Base-by-base conservation (phyloP, 2,329 filamentous ascomycete species). In the Epichloe typhina region DNA sequence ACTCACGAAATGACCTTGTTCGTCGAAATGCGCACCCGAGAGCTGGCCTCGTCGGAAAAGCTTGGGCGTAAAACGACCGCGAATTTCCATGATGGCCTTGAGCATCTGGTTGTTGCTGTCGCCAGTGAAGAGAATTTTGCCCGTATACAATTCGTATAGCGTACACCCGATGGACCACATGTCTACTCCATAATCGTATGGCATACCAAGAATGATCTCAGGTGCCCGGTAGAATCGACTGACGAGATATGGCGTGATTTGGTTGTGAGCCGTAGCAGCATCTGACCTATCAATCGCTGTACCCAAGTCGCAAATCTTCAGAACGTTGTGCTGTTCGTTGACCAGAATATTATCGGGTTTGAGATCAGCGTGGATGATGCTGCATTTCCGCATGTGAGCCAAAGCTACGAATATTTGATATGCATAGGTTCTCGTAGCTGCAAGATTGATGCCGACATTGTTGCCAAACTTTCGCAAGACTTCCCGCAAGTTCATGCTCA, bases 141-240 rank as follows among this genome's bases (percentile, higher is more conserved):
- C 93, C 0, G 93, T 97, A 71, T 95, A 97, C 40, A 98, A 75
- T 69, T 98, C 93, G 66, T 95, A 98, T 33, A 97, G 75, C 0
- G 93, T 98, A 69, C 93, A 98, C 38, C 93, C 94, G 57, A 97
- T 88, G 7, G 91, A 94, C 93, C 93, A 98, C 75, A 95, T 87
- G 66, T 98, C 93, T 57, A 97, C 88, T 7, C 86, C 84, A 64
- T 91, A 94, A 64, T 95, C 89, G 65, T 95, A 95, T 9, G 86
- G 85, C 72, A 96, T 90, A n/a, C 93, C 93, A 3, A 98, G 77
- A 54, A 98, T 95, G 63, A 98, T 88, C 70, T 98, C 93, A 2
- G 94, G 93, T 3, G 93, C 93, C 54, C 93, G 85, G 66, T 98
- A 98, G 69, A 97, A 98, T 51, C 94, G 84, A 71, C 89, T 96